Evolutionary conservation across 441 rosid genomes (phyloP).

Genomic region (Viola pubescens): DNA sequence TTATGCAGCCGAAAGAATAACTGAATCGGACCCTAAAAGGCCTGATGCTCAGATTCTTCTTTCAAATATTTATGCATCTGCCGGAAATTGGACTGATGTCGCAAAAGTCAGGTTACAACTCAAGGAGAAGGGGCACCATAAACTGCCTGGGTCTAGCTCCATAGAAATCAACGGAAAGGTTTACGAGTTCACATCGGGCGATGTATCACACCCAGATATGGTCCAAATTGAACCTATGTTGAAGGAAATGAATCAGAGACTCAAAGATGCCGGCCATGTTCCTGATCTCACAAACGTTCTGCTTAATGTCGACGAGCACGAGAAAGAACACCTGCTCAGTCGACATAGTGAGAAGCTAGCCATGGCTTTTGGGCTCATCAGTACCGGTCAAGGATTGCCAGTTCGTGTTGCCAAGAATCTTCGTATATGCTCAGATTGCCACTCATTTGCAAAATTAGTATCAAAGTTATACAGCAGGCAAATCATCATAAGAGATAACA

Average conservation of each 20-base stretch:
- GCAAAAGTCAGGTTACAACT: slow-evolving; percentile 45
- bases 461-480: slow-evolving; percentile 39
- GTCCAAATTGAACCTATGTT: slow-evolving; percentile 38
- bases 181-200: slow-evolving; percentile 55
- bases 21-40: slow-evolving; percentile 38
- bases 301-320: slow-evolving; percentile 71
- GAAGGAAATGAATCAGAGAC: slow-evolving; percentile 38
- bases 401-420: slow-evolving; percentile 56
- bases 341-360: slow-evolving; percentile 76
- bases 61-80: slow-evolving; percentile 55
- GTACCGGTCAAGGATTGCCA: slow-evolving; percentile 42
- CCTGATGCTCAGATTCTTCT: slow-evolving; percentile 46
- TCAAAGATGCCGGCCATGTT: slow-evolving; percentile 45
- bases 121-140: slow-evolving; percentile 43
- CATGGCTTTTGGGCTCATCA: slow-evolving; percentile 55
- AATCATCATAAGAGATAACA: slow-evolving; percentile 59
- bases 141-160: slow-evolving; percentile 78
- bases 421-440: slow-evolving; percentile 75
- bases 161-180: slow-evolving; percentile 39
- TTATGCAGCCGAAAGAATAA: slow-evolving; percentile 37
- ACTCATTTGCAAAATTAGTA: slow-evolving; percentile 54
- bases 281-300: slow-evolving; percentile 44
- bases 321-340: slow-evolving; percentile 50
- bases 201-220: slow-evolving; percentile 47
- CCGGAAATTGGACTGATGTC: slow-evolving; percentile 60